Evolutionary conservation across 2,329 filamentous ascomycete species (phyloP), one percentile per base, ranked within the genome.

Genomic region (Diaporthe ampelina): DNA sequence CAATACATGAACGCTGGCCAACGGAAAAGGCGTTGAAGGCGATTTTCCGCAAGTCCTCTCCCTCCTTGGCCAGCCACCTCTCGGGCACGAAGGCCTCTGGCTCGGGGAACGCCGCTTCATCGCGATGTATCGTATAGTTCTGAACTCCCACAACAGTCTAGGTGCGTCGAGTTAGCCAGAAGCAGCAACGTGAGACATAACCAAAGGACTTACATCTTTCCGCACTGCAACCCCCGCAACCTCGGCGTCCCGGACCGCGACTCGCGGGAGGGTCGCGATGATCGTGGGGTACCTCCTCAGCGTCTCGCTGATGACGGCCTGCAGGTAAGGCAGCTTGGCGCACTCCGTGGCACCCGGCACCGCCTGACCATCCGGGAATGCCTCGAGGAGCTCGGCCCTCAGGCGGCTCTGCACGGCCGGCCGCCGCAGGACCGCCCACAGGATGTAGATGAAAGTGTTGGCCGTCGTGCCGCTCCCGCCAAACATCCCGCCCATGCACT

Each of bases 401-500:
- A 32, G n/a, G 10, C 40, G 59, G 19, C 17, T 26, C 17, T 65
- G 59, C 59, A 48, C 59, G 3, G 13, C 26, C 15, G 59, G 59
- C 17, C 17, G 9, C 40, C 37, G 29, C 17, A 65, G 40, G 9
- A 65, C 59, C 8, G 24, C 40, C 59, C 59, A 65, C 19, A 65
- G 59, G 9, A 65, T 13, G 1, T 65, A 48, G 59, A 48, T 17
- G 2, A 48, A 65, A 2, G 24, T 65, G 59, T 65, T 65, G 9
- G 59, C 59, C 6, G 40, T 65, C 13, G 59, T 65, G 17, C 40
- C 59, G 19, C 59, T 65, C n/a, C 59, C 40, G n/a, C 59, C 59
- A 15, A 63, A 63, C 59, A 63, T 63, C 0, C 40, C 40, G 2
- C 40, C 40, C 40, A 48, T 48, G 5, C 59, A 65, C 40, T 65